phyloP scores from a whole-genome alignment of 2,329 filamentous ascomycete species.

The Metarhizium anisopliae region DNA sequence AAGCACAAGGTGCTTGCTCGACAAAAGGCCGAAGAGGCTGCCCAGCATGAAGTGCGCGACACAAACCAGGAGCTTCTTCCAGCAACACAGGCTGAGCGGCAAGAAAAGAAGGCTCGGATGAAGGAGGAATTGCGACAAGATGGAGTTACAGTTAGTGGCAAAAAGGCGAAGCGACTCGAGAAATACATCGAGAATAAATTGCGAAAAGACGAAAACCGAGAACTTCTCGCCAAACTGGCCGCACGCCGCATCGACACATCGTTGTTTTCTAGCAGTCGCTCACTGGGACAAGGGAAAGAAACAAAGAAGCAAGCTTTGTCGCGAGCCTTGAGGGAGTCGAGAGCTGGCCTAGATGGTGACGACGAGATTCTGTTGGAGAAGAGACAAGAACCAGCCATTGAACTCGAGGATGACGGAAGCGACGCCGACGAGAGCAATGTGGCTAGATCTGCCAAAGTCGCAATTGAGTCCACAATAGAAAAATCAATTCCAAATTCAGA shows the following conservation, averaged over 20 bases:
- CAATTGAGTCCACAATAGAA: not conserved
- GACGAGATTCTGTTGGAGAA: constrained; percentile 44
- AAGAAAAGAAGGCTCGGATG: constrained; percentile 46
- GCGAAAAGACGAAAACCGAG: constrained; percentile 84
- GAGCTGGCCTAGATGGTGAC: constrained; percentile 52
- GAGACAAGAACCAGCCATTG: constrained; percentile 18
- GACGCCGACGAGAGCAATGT: constrained; percentile 12
- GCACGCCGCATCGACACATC: constrained; percentile 73
- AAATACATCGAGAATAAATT: constrained; percentile 82
- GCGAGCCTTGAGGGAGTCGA: constrained; percentile 53
- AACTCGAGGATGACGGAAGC: constrained; percentile 14
- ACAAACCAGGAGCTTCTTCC: constrained; percentile 27
- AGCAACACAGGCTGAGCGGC: constrained; percentile 38
- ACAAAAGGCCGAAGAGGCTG: constrained; percentile 39
- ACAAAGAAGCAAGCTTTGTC: constrained; percentile 61
- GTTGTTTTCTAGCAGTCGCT: constrained; percentile 67
- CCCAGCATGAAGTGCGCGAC: constrained; percentile 28
- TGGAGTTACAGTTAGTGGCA: constrained; percentile 48
- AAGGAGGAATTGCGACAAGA: constrained; percentile 44
- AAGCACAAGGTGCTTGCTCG: constrained; percentile 63
- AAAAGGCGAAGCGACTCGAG: constrained; percentile 58
- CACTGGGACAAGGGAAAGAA: constrained; percentile 63
- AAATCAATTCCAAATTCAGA: not conserved
- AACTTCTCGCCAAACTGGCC: constrained; percentile 74
- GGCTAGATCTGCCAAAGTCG: not conserved